phyloP scores from a whole-genome alignment of 225 moss, liverwort and hornwort species.

The Ulota crispa region DNA sequence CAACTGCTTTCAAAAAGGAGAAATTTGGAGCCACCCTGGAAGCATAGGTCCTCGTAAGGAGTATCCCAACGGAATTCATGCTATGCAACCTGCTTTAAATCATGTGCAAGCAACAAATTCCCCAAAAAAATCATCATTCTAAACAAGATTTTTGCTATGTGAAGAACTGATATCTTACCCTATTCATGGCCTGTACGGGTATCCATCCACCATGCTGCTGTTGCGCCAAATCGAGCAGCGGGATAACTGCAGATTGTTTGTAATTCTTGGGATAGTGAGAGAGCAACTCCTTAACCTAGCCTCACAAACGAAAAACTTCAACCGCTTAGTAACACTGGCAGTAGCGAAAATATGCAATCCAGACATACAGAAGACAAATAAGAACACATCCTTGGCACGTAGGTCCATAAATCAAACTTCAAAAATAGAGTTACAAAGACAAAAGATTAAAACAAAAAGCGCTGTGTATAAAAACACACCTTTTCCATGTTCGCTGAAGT shows the following conservation, averaged over 20 bases:
- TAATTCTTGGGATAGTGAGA: slow-evolving; percentile 96
- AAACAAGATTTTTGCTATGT: neutral
- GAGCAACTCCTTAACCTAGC: slow-evolving; percentile 79
- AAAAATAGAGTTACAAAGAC: neutral
- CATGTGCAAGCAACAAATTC: neutral
- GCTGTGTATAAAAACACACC: slow-evolving; percentile 41
- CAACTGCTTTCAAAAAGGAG: neutral
- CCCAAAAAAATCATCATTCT: neutral
- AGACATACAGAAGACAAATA: neutral
- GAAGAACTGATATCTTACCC: slow-evolving; percentile 39
- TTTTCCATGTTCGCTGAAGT: slow-evolving; percentile 76
- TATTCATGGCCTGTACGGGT: slow-evolving; percentile 89
- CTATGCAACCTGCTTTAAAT: neutral
- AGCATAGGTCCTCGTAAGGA: neutral
- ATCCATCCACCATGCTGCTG: slow-evolving; percentile 97
- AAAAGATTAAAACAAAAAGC: neutral
- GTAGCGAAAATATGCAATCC: neutral
- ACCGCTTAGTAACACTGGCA: neutral
- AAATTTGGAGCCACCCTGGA: neutral
- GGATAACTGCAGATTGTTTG: slow-evolving; percentile 90
- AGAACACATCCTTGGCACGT: neutral
- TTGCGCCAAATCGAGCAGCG: slow-evolving; percentile 92
- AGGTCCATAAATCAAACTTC: neutral
- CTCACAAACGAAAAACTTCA: slow-evolving; percentile 8
- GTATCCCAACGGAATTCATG: slow-evolving; percentile 8